Evolutionary conservation across 2,329 filamentous ascomycete species (phyloP).

Genomic region (Phyllosticta paracitricarpa): DNA sequence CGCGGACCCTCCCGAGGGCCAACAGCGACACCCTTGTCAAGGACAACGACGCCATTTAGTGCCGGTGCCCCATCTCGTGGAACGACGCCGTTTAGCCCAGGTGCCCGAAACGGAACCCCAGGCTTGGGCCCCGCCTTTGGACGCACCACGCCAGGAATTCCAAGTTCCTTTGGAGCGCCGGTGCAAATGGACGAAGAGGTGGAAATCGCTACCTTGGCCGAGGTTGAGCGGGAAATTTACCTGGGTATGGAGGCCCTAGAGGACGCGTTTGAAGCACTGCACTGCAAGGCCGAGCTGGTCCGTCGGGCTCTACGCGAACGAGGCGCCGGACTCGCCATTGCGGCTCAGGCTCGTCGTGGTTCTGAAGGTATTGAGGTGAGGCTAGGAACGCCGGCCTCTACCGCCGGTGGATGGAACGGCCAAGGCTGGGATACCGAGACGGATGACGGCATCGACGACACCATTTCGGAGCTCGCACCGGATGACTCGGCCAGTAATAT

Average conservation of each 20-base stretch:
- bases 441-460: conserved; percentile 26
- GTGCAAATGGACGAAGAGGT: conserved; percentile 91
- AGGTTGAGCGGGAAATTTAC: conserved; percentile 89
- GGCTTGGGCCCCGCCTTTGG: not conserved
- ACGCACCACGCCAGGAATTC: conserved; percentile 18
- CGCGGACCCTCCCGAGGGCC: conserved; percentile 29
- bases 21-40: conserved; percentile 29
- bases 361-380: conserved; percentile 35
- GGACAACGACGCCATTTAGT: conserved; percentile 45
- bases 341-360: conserved; percentile 48
- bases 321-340: conserved; percentile 62
- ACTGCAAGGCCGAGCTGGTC: conserved; percentile 72
- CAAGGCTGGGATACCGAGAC: conserved; percentile 23
- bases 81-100: conserved; percentile 39
- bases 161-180: conserved; percentile 49
- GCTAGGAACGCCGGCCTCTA: conserved; percentile 42
- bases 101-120: not conserved
- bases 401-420: conserved; percentile 17
- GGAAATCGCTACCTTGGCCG: conserved; percentile 79
- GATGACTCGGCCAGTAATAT: conserved; percentile 78
- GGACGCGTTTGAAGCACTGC: conserved; percentile 87
- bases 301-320: conserved; percentile 72
- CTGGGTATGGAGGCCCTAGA: conserved; percentile 89
- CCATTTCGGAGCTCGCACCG: conserved; percentile 49
- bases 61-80: conserved; percentile 39